Evolutionary conservation across 2,329 filamentous ascomycete species (phyloP), one percentile per base, ranked within the genome.

Genomic region (Lasiodiplodia citricola): DNA sequence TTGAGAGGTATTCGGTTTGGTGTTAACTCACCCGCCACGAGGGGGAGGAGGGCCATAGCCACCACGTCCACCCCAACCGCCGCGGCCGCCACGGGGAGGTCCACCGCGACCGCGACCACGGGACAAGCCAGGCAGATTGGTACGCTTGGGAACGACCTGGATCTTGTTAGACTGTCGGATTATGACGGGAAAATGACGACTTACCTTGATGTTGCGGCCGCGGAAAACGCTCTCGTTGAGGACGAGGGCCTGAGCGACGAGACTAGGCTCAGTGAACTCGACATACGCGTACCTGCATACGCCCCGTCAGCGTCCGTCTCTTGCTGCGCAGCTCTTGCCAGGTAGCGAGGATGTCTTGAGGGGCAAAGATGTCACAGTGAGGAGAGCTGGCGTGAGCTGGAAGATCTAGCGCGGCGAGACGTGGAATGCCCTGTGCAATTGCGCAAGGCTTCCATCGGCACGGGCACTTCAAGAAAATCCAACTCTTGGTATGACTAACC

Each of bases 141-240:
- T 99, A 71, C 96, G 92, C 85, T 99, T 99, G 41, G 96, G 95
- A 25, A 91, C 89, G 68, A 93, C 91, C 91, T 93, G 70, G 47
- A 54, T 8, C 25, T 31, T 25, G 44, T 55, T 38, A 38, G 52
- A 25, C 35, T 28, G 44, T 56, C 3, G 16, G 60, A 58, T 31
- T 21, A 25, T 18, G 23, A 56, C 23, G 62, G 10, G 8, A 25
- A 51, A 2, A 44, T 11, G 10, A 47, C 35, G 41, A 70, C 81
- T 73, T 78, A 98, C 96, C 89, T 99, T 99, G 80, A 99, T 89
- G 80, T 96, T 96, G 76, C 96, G 90, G 71, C 93, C 94, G 76
- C 96, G 94, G 83, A 99, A 97, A 69, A 96, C 87, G 80, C 94
- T 97, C 83, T 99, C 96, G 80, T 99, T 98, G 69, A 99, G 86